phyloP scores from a whole-genome alignment of 2,329 filamentous ascomycete genomes.

The Trichoderma brevicompactum region DNA sequence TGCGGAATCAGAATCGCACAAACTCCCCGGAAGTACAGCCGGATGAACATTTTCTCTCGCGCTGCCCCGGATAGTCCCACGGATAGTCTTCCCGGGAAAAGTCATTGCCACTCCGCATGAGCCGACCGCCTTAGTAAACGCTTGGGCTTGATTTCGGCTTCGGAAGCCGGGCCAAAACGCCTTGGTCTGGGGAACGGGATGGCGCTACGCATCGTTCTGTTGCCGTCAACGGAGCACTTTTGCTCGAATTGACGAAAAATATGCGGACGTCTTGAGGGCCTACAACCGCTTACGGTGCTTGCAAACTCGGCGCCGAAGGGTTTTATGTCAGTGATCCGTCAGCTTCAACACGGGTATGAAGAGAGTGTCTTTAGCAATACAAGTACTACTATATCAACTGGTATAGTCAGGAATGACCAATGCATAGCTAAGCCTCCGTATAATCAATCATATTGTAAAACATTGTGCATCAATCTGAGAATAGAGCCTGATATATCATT shows the following conservation, averaged over 20 bases:
- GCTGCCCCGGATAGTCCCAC: neutral
- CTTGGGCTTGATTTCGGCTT: slow-evolving; percentile 8
- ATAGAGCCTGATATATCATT: no score
- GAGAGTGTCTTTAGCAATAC: neutral
- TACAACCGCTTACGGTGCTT: neutral
- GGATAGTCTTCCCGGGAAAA: slow-evolving; percentile 19
- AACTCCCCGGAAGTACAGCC: slow-evolving; percentile 10
- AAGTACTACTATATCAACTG: no score
- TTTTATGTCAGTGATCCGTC: neutral
- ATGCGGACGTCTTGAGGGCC: neutral
- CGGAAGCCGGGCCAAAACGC: slow-evolving; percentile 18
- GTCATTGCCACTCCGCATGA: slow-evolving; percentile 9
- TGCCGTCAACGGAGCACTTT: slow-evolving; percentile 7
- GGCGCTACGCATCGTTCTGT: neutral
- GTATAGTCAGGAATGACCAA: slow-evolving; percentile 2
- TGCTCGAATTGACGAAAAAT: slow-evolving; percentile 2
- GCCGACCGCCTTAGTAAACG: neutral
- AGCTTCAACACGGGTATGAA: neutral
- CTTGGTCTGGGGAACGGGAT: neutral
- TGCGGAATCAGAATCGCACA: neutral
- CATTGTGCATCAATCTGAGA: no score
- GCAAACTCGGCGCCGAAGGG: neutral
- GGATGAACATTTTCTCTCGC: slow-evolving; percentile 20
- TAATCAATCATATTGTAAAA: no score
- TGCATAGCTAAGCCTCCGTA: neutral